A percentile compares a stretch with the other conserved stretches of the same genome.
These are phyloP conservation scores for Globisporangium paddicum DNA, from an alignment of 352 stramenopile species.

Conservation along the genomic window DNA sequence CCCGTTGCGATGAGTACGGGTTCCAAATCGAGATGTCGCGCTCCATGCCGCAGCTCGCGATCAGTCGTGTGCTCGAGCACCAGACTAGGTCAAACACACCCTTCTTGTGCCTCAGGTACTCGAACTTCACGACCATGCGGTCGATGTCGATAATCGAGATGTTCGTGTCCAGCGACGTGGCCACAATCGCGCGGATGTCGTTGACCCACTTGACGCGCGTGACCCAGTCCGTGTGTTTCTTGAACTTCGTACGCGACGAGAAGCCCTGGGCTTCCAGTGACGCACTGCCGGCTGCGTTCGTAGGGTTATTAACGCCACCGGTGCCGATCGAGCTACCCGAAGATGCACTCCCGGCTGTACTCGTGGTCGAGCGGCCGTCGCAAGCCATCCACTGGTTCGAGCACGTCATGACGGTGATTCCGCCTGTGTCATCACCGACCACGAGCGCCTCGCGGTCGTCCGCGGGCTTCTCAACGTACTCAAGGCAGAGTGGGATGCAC, in stretches of 20 bases:
- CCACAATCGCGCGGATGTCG: slow-evolving; percentile 75
- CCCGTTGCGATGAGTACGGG: slow-evolving; percentile 81
- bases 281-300: slow-evolving; percentile 39
- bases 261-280: slow-evolving; percentile 62
- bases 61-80: slow-evolving; percentile 66
- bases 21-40: slow-evolving; percentile 89
- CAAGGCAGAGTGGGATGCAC: slow-evolving; percentile 72
- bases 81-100: slow-evolving; percentile 81
- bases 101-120: slow-evolving; percentile 79
- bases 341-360: slow-evolving; percentile 5
- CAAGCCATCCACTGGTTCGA: slow-evolving; percentile 66
- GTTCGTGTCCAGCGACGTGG: slow-evolving; percentile 72
- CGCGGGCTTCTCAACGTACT: slow-evolving; percentile 73
- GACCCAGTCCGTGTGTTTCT: slow-evolving; percentile 82
- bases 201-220: slow-evolving; percentile 82
- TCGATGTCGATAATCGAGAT: slow-evolving; percentile 83
- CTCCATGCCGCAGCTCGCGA: slow-evolving; percentile 82
- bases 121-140: slow-evolving; percentile 73
- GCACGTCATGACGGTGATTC: slow-evolving; percentile 68
- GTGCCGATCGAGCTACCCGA: slow-evolving; percentile 4
- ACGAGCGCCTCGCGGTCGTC: slow-evolving; percentile 71
- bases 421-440: slow-evolving; percentile 70
- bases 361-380: slow-evolving; percentile 48
- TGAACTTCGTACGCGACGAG: slow-evolving; percentile 62
- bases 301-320: slow-evolving; percentile 10